phyloP scores from a whole-genome alignment of 176 grass and related monocot species.

The Poa pratensis region DNA sequence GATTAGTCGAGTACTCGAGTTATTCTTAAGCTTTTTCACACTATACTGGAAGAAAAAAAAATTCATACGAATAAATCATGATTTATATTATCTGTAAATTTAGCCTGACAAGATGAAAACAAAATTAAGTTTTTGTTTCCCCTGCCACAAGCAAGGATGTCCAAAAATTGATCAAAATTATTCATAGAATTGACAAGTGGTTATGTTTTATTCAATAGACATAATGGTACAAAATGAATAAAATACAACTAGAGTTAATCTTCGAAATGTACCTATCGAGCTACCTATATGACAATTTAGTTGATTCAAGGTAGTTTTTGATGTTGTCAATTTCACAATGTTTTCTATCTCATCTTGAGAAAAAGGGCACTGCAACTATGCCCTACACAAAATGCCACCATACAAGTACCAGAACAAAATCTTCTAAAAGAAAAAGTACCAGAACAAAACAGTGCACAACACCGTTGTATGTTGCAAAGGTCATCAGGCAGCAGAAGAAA shows the following conservation, averaged over 20 bases:
- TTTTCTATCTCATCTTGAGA: background rate
- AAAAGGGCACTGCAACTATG: background rate
- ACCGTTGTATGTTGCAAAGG: background rate
- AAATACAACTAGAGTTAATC: background rate
- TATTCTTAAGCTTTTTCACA: background rate
- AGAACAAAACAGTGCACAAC: background rate
- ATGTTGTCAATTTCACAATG: background rate
- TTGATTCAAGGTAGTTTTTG: background rate
- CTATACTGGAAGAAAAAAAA: background rate
- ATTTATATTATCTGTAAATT: background rate
- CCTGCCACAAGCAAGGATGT: background rate
- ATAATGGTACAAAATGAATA: no score
- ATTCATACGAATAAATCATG: background rate
- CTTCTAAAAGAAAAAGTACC: background rate
- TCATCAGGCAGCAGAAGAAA: background rate
- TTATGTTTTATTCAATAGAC: no score
- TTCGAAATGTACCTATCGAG: background rate
- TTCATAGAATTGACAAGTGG: no score
- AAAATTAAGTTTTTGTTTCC: background rate
- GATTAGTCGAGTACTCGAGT: background rate
- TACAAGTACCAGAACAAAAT: background rate
- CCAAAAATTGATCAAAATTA: background rate
- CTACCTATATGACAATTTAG: background rate
- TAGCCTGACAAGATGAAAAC: background rate
- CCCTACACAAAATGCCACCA: background rate